These are phyloP conservation scores for Tylopilus orsonianus DNA, from an alignment of 1,284 basidiomycete species.

Conservation along the genomic window DNA sequence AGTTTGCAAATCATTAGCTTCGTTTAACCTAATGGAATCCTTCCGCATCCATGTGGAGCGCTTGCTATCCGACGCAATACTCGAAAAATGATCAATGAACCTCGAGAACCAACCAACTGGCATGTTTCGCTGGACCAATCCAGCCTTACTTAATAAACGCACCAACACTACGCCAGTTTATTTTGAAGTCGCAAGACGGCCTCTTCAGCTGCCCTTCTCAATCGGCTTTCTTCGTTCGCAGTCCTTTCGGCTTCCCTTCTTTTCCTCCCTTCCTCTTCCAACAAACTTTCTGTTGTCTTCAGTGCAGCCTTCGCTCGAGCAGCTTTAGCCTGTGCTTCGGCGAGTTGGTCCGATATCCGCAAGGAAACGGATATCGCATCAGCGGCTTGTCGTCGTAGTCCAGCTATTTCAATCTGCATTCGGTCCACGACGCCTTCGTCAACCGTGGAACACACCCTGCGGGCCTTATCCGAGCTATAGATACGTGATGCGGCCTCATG, in stretches of 20 bases:
- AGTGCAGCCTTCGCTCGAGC: slow-evolving; percentile 52
- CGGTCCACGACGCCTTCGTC: slow-evolving; percentile 50
- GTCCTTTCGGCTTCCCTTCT: slow-evolving; percentile 57
- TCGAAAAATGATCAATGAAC: neutral
- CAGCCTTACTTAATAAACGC: neutral
- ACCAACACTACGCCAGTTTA: slow-evolving; percentile 6
- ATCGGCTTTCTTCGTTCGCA: slow-evolving; percentile 49
- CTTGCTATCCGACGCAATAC: neutral
- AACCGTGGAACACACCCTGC: slow-evolving; percentile 23
- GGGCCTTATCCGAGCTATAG: slow-evolving; percentile 25
- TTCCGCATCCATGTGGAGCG: neutral
- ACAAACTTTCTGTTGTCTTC: slow-evolving; percentile 50
- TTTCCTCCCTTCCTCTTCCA: slow-evolving; percentile 59
- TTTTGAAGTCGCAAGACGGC: slow-evolving; percentile 27
- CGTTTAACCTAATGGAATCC: slow-evolving; percentile 13
- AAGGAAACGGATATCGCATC: slow-evolving; percentile 62
- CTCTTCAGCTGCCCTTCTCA: slow-evolving; percentile 53
- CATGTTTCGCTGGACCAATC: slow-evolving; percentile 1
- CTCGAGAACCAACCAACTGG: neutral
- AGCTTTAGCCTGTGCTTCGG: slow-evolving; percentile 58
- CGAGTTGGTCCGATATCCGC: slow-evolving; percentile 63
- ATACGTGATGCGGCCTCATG: slow-evolving; percentile 30
- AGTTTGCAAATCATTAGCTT: neutral
- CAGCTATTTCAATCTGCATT: slow-evolving; percentile 61
- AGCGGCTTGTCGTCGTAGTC: slow-evolving; percentile 59